These are phyloP conservation scores for Penicillium desertorum DNA, from an alignment of 495 filamentous ascomycete species.

Conservation along the genomic window DNA sequence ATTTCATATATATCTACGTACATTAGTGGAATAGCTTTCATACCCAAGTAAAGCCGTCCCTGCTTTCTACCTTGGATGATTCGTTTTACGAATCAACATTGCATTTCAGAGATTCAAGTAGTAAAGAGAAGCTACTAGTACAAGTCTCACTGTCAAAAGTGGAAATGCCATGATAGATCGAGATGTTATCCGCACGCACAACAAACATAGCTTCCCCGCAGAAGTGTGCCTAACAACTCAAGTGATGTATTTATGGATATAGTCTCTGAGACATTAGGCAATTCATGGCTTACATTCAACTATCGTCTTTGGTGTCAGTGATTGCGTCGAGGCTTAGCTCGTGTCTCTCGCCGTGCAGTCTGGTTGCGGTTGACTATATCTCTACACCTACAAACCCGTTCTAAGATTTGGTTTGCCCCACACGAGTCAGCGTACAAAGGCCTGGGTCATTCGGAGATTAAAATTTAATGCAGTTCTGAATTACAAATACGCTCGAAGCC, in stretches of 20 bases:
- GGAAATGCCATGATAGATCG: neutral
- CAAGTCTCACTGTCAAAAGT: neutral
- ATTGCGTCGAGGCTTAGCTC: neutral
- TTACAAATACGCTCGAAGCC: neutral
- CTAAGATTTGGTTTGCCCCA: too few relatives aligned
- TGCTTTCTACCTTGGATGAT: neutral
- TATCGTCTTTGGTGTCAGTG: neutral
- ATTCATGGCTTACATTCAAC: neutral
- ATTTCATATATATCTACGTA: neutral
- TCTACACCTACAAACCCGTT: too few relatives aligned
- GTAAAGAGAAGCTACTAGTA: neutral
- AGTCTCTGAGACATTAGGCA: neutral
- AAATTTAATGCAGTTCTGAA: too few relatives aligned
- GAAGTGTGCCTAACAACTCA: neutral
- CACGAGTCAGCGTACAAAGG: too few relatives aligned
- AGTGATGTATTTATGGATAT: neutral
- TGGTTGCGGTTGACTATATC: too few relatives aligned
- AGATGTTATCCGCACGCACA: neutral
- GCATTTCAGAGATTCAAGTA: neutral
- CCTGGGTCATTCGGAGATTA: too few relatives aligned
- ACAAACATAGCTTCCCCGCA: neutral
- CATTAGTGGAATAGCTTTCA: neutral
- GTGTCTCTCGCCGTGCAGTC: too few relatives aligned
- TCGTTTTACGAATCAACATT: neutral
- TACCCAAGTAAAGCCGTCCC: neutral